phyloP scores from a whole-genome alignment of 257 asterid genomes.

The Salvia splendens region DNA sequence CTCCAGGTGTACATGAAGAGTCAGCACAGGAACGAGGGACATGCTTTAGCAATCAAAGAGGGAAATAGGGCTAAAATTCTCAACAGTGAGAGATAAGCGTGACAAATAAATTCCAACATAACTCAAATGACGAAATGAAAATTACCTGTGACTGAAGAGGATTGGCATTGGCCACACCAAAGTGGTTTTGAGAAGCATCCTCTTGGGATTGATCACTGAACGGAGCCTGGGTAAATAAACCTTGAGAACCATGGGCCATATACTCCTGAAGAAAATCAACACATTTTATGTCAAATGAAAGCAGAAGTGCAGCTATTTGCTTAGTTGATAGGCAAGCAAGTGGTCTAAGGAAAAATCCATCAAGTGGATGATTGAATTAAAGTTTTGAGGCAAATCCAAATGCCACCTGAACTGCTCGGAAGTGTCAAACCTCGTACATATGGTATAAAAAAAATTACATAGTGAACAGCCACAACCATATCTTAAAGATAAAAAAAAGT shows the following conservation, averaged over 20 bases:
- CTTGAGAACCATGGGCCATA: conserved; percentile 89
- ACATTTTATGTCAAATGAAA: conserved; percentile 13
- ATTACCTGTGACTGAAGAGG: conserved; percentile 84
- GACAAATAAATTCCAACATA: neutral
- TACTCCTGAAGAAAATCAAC: conserved; percentile 62
- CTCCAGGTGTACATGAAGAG: neutral
- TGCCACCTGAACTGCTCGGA: too few species aligned
- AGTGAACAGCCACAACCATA: neutral
- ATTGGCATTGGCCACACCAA: conserved; percentile 58
- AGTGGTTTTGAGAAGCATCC: conserved; percentile 78
- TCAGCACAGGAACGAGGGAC: too few species aligned
- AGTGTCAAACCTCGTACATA: neutral
- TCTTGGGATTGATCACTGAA: conserved; percentile 84
- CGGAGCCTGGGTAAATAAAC: conserved; percentile 87
- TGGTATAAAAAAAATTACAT: neutral
- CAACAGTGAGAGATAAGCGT: too few species aligned
- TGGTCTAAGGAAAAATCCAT: conserved; percentile 6
- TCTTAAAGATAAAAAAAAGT: neutral
- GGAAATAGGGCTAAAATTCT: too few species aligned
- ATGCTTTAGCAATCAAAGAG: neutral
- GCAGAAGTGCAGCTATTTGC: conserved; percentile 6
- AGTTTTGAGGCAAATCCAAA: neutral
- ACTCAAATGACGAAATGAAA: neutral
- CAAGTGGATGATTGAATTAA: neutral
- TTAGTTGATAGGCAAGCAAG: neutral